Evolutionary conservation across 768 basidiomycete species (phyloP).

Genomic region (Tricholoma sp.): DNA sequence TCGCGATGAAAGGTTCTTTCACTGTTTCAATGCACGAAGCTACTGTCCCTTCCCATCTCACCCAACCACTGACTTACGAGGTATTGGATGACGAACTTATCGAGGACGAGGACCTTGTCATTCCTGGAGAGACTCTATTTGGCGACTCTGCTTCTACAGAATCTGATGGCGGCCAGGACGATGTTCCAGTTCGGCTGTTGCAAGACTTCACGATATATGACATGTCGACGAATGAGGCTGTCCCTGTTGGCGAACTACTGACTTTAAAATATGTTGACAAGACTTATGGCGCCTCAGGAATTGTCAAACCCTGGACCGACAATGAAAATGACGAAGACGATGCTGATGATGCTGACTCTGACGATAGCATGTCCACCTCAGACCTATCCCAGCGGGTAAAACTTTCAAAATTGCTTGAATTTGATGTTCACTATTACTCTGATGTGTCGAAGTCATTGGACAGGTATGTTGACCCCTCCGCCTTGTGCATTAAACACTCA

Average conservation of each 20-base stretch:
- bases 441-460: constrained; percentile 32
- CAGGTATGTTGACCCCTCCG: constrained; percentile 30
- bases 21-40: constrained; percentile 1
- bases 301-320: constrained; percentile 34
- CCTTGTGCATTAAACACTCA: neutral
- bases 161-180: constrained; percentile 24
- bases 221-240: constrained; percentile 25
- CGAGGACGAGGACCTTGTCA: constrained; percentile 36
- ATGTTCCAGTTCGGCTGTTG: constrained; percentile 54
- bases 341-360: constrained; percentile 24
- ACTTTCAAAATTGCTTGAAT: constrained; percentile 39
- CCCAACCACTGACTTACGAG: constrained; percentile 7
- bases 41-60: neutral
- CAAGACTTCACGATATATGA: constrained; percentile 52
- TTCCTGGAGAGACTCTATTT: constrained; percentile 36
- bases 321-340: constrained; percentile 27
- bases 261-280: constrained; percentile 20
- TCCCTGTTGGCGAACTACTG: constrained; percentile 37
- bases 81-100: constrained; percentile 24
- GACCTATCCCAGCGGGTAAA: constrained; percentile 22
- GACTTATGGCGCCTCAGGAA: constrained; percentile 34
- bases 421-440: constrained; percentile 40
- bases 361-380: constrained; percentile 15
- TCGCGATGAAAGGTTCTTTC: neutral
- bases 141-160: constrained; percentile 12